Percentiles rank a stretch among this genome's conserved stretches.
These are phyloP conservation scores for Phytophthora palmivora DNA, from an alignment of 352 stramenopile species.

Conservation along the genomic window DNA sequence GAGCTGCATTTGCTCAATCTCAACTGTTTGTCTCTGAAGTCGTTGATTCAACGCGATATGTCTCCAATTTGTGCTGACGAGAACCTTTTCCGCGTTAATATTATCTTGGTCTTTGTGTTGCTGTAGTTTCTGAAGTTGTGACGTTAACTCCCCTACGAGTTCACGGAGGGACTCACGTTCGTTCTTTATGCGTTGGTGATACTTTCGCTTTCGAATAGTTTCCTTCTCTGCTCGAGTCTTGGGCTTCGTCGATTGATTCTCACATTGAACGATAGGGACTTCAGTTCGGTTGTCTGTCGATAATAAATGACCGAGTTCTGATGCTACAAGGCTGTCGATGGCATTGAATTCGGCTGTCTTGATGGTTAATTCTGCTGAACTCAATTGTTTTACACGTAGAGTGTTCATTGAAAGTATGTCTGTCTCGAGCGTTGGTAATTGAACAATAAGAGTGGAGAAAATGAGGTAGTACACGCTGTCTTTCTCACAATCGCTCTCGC, in stretches of 20 bases:
- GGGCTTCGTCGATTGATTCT: background rate
- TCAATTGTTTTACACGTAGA: too few relatives aligned
- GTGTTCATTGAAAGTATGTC: too few relatives aligned
- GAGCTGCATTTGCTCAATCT: slow-evolving; percentile 23
- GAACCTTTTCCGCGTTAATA: too few relatives aligned
- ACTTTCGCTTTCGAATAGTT: slow-evolving; percentile 19
- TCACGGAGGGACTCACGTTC: slow-evolving; percentile 18
- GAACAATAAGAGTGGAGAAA: background rate
- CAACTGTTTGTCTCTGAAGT: slow-evolving; percentile 1
- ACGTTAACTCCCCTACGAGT: slow-evolving; percentile 9
- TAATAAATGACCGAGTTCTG: slow-evolving; percentile 1
- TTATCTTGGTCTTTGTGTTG: background rate
- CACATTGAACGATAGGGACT: background rate
- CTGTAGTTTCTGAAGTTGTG: slow-evolving; percentile 8
- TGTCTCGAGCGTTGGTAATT: background rate
- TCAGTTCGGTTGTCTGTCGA: background rate
- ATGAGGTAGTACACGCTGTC: background rate
- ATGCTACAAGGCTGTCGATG: background rate
- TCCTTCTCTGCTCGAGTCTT: slow-evolving; percentile 21
- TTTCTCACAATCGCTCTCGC: too few relatives aligned
- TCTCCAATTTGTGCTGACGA: slow-evolving; percentile 11
- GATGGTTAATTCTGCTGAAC: too few relatives aligned
- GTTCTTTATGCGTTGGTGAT: slow-evolving; percentile 16
- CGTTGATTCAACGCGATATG: slow-evolving; percentile 15
- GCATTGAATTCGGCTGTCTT: too few relatives aligned